phyloP scores from a whole-genome alignment of 768 basidiomycete species.

The Lactifluus piperatus region DNA sequence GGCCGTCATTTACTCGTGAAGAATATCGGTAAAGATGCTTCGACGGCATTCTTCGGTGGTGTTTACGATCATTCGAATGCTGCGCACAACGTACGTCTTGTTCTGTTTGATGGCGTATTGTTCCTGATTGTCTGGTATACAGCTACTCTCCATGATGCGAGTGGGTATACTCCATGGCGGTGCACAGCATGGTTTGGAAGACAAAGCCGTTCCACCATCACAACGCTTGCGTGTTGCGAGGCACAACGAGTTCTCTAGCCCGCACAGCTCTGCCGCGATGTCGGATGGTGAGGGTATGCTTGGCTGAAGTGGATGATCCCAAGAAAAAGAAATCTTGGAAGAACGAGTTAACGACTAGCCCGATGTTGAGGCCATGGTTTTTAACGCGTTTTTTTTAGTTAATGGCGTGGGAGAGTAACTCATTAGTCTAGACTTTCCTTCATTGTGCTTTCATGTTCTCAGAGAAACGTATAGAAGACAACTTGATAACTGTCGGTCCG shows the following conservation, averaged over 20 bases:
- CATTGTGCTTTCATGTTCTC: not conserved
- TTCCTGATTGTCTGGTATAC: not conserved
- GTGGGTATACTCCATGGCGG: constrained; percentile 49
- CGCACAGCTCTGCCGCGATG: constrained; percentile 28
- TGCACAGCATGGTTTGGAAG: constrained; percentile 42
- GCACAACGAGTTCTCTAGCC: constrained; percentile 29
- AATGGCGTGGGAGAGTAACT: not conserved
- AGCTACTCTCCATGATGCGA: constrained; percentile 52
- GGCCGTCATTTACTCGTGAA: constrained; percentile 78
- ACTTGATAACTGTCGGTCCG: not conserved
- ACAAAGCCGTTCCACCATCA: constrained; percentile 39
- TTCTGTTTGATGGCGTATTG: not conserved
- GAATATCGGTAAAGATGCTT: constrained; percentile 84
- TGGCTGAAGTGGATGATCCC: constrained; percentile 22
- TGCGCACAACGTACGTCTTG: constrained; percentile 61
- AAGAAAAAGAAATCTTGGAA: not conserved
- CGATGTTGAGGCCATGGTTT: not conserved
- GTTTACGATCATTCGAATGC: constrained; percentile 87
- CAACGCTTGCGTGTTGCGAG: constrained; percentile 40
- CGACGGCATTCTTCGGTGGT: constrained; percentile 90
- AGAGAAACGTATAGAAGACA: not conserved
- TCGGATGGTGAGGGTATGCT: constrained; percentile 30
- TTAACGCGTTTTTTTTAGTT: not conserved
- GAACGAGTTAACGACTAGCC: not conserved
- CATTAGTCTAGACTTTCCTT: not conserved